phyloP scores from a whole-genome alignment of 495 filamentous ascomycete species.

The Podospora pseudoanserina region DNA sequence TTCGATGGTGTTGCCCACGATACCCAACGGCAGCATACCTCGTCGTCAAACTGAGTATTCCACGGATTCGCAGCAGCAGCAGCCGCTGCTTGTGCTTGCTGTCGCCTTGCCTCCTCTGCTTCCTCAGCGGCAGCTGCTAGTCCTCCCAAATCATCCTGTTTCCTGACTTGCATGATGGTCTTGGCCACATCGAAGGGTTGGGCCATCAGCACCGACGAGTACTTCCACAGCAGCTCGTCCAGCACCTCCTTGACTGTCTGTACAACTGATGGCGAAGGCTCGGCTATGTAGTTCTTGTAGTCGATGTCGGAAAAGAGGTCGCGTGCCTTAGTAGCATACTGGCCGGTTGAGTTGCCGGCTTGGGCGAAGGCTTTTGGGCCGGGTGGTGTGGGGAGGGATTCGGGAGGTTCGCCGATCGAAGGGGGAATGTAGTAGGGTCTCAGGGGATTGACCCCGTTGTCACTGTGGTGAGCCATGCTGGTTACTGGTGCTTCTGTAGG shows the following conservation, averaged over 20 bases:
- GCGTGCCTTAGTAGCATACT: constrained; percentile 71
- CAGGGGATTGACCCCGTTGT: constrained; percentile 73
- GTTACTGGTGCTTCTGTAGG: constrained; percentile 3
- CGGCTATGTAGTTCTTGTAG: constrained; percentile 80
- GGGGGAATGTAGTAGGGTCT: constrained; percentile 94
- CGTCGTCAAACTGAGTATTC: constrained; percentile 41
- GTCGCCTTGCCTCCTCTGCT: constrained; percentile 22
- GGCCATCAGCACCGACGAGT: constrained; percentile 75
- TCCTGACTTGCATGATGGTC: constrained; percentile 78
- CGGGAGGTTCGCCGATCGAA: constrained; percentile 59
- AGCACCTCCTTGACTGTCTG: constrained; percentile 67
- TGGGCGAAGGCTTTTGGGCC: constrained; percentile 46
- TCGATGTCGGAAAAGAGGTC: constrained; percentile 83
- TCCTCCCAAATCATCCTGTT: constrained; percentile 46
- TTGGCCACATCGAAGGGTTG: constrained; percentile 98
- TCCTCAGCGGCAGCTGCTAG: constrained; percentile 28
- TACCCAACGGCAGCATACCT: constrained; percentile 39
- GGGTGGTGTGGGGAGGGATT: constrained; percentile 31
- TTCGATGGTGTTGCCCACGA: not conserved
- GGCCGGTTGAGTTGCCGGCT: constrained; percentile 43
- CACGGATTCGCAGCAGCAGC: constrained; percentile 31
- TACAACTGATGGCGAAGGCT: constrained; percentile 67
- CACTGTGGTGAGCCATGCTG: constrained; percentile 45
- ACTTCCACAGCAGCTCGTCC: constrained; percentile 81
- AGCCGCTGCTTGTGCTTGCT: constrained; percentile 17